Base-by-base conservation (phyloP, 2,329 filamentous ascomycete species). In the Nannizziopsis arthrosporioides region DNA sequence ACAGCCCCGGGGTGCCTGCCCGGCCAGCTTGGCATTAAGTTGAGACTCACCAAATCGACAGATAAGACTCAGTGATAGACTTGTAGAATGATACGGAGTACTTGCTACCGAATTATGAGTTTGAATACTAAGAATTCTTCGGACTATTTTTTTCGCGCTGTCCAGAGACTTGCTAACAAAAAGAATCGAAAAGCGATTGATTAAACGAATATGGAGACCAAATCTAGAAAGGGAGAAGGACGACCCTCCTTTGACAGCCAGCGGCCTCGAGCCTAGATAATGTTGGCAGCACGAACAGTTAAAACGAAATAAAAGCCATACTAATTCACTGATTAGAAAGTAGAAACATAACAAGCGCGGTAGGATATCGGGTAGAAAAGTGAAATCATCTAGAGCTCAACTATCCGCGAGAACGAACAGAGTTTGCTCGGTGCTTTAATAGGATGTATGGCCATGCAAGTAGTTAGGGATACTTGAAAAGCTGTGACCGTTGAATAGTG, bases 171-270 rank as follows among this genome's bases (percentile, higher is more conserved):
- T 35, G 11, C 17, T 17, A 15, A 12, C 27, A 41, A 46, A 22
- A 41, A 27, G 19, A 35, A 41, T 41, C 5, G 17, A 35, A 19
- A 30, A 37, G 44, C 12, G n/a, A 45, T 45, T 34, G 36, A 47
- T 47, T 47, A 47, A 47, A 47, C 30, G 11, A 47, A n/a, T 42
- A 46, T 46, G 15, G 32, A 47, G 45, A 35, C 45, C 38, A 30
- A 47, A 42, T 8, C 12, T 47, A 42, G 38, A 17, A 47, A 47
- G 42, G 15, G 18, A 19, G 39, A 38, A 40, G 41, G 38, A 12
- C 45, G 30, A 36, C 37, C 39, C 36, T 36, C 45, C 14, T 17
- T 41, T 14, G 44, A 47, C 30, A 15, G 40, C 44, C 44, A n/a
- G 45, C 17, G 18, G 22, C 42, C 30, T 41, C 27, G 30, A 37